A percentile compares a stretch with the other conserved stretches of the same genome.
Evolutionary conservation across 2,329 filamentous ascomycete species (phyloP).

Genomic region (Pseudogymnoascus sp.): DNA sequence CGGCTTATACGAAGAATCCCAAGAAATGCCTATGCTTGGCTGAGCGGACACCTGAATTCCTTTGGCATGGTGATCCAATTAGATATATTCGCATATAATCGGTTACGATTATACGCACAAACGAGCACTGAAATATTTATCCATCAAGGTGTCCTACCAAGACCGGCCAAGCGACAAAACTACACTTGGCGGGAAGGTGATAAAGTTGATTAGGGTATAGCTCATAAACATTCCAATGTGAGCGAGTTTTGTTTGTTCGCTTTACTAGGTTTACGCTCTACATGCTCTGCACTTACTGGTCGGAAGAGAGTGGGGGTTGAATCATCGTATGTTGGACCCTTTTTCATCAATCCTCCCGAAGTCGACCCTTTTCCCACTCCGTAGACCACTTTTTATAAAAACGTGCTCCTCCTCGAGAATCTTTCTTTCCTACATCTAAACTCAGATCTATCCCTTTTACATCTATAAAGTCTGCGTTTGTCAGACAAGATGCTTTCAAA

Average conservation of each 20-base stretch:
- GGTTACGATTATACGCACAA: neutral
- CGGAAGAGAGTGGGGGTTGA: neutral
- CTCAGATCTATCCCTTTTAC: too few species aligned
- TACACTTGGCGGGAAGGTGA: neutral
- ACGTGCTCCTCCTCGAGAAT: neutral
- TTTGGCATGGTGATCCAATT: neutral
- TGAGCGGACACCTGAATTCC: neutral
- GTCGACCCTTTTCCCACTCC: neutral
- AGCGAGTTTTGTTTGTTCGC: neutral
- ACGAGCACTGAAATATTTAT: neutral
- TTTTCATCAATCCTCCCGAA: neutral
- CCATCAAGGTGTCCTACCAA: neutral
- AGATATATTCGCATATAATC: neutral
- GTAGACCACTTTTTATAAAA: constrained; percentile 2
- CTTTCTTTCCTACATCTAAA: neutral
- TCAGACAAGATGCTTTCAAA: neutral
- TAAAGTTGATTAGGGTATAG: neutral
- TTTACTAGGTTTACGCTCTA: neutral
- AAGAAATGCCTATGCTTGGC: neutral
- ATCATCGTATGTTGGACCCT: constrained; percentile 1
- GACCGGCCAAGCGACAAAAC: neutral
- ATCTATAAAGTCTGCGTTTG: neutral
- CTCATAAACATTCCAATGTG: neutral
- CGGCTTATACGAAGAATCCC: neutral
- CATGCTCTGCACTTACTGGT: neutral